Percentiles rank a stretch among this genome's conserved stretches.
These are phyloP conservation scores for Monilinia laxa DNA, from an alignment of 2,329 filamentous ascomycete species.

Conservation along the genomic window DNA sequence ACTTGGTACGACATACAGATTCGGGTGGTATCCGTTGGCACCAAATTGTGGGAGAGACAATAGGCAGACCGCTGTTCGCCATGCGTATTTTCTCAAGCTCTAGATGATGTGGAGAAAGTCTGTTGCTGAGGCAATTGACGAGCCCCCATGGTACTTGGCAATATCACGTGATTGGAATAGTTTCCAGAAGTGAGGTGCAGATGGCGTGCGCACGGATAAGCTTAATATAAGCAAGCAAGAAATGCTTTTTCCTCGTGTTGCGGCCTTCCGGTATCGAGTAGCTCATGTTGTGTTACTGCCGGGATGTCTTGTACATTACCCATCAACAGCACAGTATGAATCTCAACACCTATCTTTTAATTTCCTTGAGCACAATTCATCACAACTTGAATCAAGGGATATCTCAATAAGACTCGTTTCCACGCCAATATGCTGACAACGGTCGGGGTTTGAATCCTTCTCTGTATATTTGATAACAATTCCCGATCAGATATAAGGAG, in stretches of 20 bases:
- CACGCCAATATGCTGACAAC: not conserved
- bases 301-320: no score
- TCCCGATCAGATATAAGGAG: constrained; percentile 12
- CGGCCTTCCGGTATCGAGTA: constrained; percentile 14
- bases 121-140: constrained; percentile 22
- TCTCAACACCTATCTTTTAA: not conserved
- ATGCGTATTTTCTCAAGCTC: constrained; percentile 16
- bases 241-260: constrained; percentile 14
- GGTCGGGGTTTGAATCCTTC: constrained; percentile 13
- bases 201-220: constrained; percentile 20
- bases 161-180: constrained; percentile 8
- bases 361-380: not conserved
- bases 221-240: constrained; percentile 22
- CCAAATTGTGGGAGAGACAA: constrained; percentile 8
- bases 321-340: no score
- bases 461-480: not conserved
- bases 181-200: not conserved
- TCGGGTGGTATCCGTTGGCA: constrained; percentile 20
- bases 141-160: not conserved
- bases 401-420: not conserved
- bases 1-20: constrained; percentile 21
- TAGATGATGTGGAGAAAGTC: constrained; percentile 5
- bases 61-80: constrained; percentile 24
- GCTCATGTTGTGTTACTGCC: constrained; percentile 21
- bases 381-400: not conserved